A percentile compares a stretch with the other conserved stretches of the same genome.
These are phyloP conservation scores for Mycena chlorophos DNA, from an alignment of 768 basidiomycete species.

Conservation along the genomic window DNA sequence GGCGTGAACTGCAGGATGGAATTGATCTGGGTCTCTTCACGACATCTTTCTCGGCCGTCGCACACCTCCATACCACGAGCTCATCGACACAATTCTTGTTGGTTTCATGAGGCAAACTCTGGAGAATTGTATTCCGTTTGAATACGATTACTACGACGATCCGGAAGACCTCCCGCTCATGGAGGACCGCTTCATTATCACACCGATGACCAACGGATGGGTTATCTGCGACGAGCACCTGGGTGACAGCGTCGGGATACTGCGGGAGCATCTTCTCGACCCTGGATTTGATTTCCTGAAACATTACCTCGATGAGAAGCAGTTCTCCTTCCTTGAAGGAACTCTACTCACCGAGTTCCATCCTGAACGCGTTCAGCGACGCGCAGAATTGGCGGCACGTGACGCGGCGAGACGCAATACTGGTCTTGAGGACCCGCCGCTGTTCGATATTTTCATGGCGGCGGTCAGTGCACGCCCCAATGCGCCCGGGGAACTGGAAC, in stretches of 20 bases:
- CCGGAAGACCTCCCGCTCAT: background rate
- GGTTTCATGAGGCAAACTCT: background rate
- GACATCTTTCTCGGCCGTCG: background rate
- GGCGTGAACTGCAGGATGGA: background rate
- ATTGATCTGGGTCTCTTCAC: slow-evolving; percentile 1
- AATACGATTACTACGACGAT: slow-evolving; percentile 3
- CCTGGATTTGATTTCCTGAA: slow-evolving; percentile 4
- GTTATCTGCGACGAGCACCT: background rate
- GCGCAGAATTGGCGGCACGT: background rate
- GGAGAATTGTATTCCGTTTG: background rate
- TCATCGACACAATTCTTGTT: background rate
- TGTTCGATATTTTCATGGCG: background rate
- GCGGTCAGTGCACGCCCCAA: background rate
- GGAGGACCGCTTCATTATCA: slow-evolving; percentile 1
- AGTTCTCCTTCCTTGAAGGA: background rate
- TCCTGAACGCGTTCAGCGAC: background rate
- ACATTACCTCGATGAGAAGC: background rate
- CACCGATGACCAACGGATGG: background rate
- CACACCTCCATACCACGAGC: background rate
- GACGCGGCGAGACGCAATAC: background rate
- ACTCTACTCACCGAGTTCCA: background rate
- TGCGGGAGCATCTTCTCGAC: slow-evolving; percentile 5
- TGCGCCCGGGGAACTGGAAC: background rate
- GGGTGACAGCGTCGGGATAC: background rate
- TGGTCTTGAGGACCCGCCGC: background rate